A percentile compares a stretch with the other conserved stretches of the same genome.
Evolutionary conservation across 257 asterid genomes (phyloP).

Genomic region (Solanum pinnatisectum): DNA sequence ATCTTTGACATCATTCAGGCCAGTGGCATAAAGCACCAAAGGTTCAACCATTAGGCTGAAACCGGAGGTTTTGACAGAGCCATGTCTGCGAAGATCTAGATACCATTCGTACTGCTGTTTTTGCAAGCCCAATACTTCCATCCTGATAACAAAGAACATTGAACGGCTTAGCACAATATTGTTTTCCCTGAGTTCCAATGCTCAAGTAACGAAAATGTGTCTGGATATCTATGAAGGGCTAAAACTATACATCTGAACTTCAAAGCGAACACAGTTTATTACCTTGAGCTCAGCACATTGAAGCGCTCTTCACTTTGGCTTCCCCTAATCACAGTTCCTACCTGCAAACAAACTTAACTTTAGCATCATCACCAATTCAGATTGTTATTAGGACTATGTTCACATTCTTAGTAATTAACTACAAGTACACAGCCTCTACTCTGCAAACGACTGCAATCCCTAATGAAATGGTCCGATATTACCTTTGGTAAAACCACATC

Average conservation of each 20-base stretch:
- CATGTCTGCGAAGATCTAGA: constrained; percentile 68
- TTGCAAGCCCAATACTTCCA: constrained; percentile 47
- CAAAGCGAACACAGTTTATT: neutral
- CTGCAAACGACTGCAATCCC: neutral
- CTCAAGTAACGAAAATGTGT: neutral
- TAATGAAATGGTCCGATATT: neutral
- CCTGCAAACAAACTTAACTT: constrained; percentile 22
- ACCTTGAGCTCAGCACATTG: constrained; percentile 46
- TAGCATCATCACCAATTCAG: neutral
- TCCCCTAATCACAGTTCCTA: constrained; percentile 69
- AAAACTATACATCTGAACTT: neutral
- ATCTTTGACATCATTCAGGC: constrained; percentile 76
- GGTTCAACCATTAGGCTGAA: constrained; percentile 58
- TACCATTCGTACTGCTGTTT: constrained; percentile 72
- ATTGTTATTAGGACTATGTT: neutral
- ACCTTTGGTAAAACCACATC: constrained; percentile 78
- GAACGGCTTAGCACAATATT: neutral
- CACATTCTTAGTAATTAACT: neutral
- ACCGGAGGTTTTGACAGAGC: constrained; percentile 53
- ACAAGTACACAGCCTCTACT: neutral
- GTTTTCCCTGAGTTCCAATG: neutral
- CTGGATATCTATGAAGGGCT: neutral
- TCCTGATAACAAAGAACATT: constrained; percentile 25
- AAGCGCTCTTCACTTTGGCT: constrained; percentile 83
- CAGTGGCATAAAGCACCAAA: constrained; percentile 68